Conservation (phyloP, 2,329 filamentous ascomycete genomes). For the Fusarium haematococcum region DNA sequence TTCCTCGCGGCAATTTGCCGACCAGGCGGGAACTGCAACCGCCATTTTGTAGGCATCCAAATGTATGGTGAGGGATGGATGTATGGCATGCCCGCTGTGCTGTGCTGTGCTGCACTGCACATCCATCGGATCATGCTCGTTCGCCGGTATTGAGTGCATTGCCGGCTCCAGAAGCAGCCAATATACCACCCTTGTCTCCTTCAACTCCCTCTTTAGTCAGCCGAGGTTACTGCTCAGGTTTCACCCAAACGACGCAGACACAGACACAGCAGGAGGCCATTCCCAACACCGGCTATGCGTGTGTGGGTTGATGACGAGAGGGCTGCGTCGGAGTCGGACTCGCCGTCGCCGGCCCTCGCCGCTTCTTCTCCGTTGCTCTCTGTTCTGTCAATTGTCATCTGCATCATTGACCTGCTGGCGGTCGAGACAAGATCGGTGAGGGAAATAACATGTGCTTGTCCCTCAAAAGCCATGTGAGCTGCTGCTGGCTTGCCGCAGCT, state of each 20-base stretch:
- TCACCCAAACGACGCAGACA: not conserved
- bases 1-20: conserved; percentile 12
- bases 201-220: not conserved
- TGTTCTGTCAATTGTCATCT: conserved; percentile 1
- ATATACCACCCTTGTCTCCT: not conserved
- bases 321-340: conserved; percentile 13
- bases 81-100: not conserved
- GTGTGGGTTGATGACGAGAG: conserved; percentile 3
- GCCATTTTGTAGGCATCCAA: not conserved
- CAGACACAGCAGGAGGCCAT: not conserved
- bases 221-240: not conserved
- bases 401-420: conserved; percentile 20
- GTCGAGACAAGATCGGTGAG: conserved; percentile 7
- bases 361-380: not conserved
- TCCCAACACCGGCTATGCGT: not conserved
- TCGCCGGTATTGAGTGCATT: conserved; percentile 16
- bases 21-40: conserved; percentile 6
- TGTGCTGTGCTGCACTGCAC: not conserved
- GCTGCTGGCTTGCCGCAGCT: conserved; percentile 8
- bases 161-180: not conserved
- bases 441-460: conserved; percentile 5
- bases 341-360: conserved; percentile 7
- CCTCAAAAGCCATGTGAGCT: conserved; percentile 21
- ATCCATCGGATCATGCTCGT: conserved; percentile 1
- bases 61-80: not conserved